Percentiles rank a stretch among this genome's conserved stretches.
Evolutionary conservation across 805 yeast species (phyloP).

Genomic region (Middelhovenomyces tepae): DNA sequence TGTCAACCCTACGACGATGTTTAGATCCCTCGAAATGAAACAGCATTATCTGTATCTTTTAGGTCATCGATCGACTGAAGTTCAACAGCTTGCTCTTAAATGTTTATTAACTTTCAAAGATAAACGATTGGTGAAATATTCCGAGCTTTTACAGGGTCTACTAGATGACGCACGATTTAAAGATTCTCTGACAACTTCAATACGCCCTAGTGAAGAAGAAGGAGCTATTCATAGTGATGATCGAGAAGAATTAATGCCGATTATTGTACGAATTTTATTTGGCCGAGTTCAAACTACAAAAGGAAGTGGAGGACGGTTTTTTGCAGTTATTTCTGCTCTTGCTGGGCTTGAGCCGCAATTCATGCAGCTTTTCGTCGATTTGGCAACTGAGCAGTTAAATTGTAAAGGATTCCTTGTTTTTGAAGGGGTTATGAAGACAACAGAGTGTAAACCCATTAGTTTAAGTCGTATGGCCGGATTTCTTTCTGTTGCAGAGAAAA

Average conservation of each 20-base stretch:
- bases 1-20: conserved; percentile 49
- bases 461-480: conserved; percentile 42
- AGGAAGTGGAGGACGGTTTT: conserved; percentile 57
- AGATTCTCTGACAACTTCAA: conserved; percentile 68
- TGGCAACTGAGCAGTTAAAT: conserved; percentile 51
- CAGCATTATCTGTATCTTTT: conserved; percentile 46
- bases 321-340: conserved; percentile 28
- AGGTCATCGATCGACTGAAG: conserved; percentile 48
- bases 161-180: conserved; percentile 77
- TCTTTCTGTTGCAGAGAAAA: conserved; percentile 49
- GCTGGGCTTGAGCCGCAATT: conserved; percentile 31
- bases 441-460: not conserved
- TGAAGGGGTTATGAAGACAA: conserved; percentile 1
- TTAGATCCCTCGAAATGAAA: conserved; percentile 45
- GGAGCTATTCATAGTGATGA: conserved; percentile 53
- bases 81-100: conserved; percentile 66
- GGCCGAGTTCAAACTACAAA: conserved; percentile 71
- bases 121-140: conserved; percentile 52
- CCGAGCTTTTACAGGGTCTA: conserved; percentile 62
- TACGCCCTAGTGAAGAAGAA: conserved; percentile 40
- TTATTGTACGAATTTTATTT: conserved; percentile 67
- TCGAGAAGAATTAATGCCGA: conserved; percentile 51
- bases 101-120: conserved; percentile 59
- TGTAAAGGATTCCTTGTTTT: conserved; percentile 27
- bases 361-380: conserved; percentile 48